These are phyloP conservation scores for Myxozyma kluyveri DNA, from an alignment of 805 yeast species.

Conservation along the genomic window DNA sequence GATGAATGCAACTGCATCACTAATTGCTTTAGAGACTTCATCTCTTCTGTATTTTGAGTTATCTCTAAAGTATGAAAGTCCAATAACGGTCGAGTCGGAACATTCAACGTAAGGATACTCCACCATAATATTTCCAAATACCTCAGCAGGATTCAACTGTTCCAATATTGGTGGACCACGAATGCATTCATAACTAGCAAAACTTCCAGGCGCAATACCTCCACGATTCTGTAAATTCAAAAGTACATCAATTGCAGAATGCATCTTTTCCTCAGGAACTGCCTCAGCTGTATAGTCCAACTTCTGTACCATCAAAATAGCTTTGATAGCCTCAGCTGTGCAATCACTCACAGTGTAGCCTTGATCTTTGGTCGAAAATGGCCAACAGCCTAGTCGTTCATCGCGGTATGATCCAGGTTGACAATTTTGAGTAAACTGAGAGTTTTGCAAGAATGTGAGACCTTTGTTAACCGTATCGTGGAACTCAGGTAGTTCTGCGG, in stretches of 20 bases:
- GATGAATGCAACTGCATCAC: conserved; percentile 71
- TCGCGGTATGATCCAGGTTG: conserved; percentile 79
- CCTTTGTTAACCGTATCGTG: conserved; percentile 61
- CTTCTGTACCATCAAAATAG: conserved; percentile 84
- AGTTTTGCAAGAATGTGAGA: conserved; percentile 67
- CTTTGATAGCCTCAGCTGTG: conserved; percentile 93
- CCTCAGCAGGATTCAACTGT: conserved; percentile 90
- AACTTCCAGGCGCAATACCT: conserved; percentile 80
- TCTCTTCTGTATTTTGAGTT: conserved; percentile 61
- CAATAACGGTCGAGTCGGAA: conserved; percentile 91
- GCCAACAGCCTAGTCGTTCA: conserved; percentile 86
- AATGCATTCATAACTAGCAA: conserved; percentile 84
- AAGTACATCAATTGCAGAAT: conserved; percentile 72
- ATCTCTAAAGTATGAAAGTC: conserved; percentile 72
- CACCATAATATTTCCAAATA: conserved; percentile 96
- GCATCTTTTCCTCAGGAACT: conserved; percentile 54
- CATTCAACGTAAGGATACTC: conserved; percentile 98
- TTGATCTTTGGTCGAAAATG: conserved; percentile 90
- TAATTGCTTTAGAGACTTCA: conserved; percentile 68
- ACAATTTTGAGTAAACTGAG: conserved; percentile 83
- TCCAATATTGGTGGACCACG: conserved; percentile 79
- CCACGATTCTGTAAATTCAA: conserved; percentile 76
- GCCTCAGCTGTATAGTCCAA: conserved; percentile 53
- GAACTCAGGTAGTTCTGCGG: conserved; percentile 67
- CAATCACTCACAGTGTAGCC: conserved; percentile 97